Evolutionary conservation across 2,329 filamentous ascomycete genomes (phyloP).

Genomic region (Pseudocercospora crystallina): DNA sequence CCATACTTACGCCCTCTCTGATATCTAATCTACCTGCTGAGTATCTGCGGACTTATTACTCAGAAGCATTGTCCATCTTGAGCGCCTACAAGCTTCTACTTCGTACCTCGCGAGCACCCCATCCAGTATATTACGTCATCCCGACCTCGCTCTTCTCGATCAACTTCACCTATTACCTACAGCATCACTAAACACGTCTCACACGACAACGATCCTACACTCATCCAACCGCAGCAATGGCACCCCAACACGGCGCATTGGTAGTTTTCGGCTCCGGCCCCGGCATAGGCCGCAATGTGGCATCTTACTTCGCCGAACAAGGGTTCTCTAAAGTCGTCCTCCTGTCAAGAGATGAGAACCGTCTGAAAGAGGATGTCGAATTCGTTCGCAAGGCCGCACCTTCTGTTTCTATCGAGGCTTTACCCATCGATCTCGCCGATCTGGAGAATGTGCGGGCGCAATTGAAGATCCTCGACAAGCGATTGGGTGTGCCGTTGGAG

Average conservation of each 20-base stretch:
- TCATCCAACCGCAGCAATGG: constrained; percentile 2
- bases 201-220: too few relatives aligned
- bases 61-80: too few relatives aligned
- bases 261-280: constrained; percentile 34
- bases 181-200: too few relatives aligned
- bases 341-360: constrained; percentile 24
- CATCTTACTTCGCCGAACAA: constrained; percentile 27
- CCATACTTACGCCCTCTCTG: too few relatives aligned
- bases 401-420: constrained; percentile 37
- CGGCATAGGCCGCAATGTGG: constrained; percentile 31
- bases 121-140: too few relatives aligned
- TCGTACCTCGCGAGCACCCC: too few relatives aligned
- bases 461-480: constrained; percentile 42
- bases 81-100: too few relatives aligned
- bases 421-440: constrained; percentile 46
- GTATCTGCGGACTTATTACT: too few relatives aligned
- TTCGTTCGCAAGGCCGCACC: constrained; percentile 19
- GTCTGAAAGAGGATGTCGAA: constrained; percentile 26
- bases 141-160: too few relatives aligned
- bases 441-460: constrained; percentile 36
- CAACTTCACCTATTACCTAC: too few relatives aligned
- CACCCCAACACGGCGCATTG: constrained; percentile 23
- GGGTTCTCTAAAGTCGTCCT: constrained; percentile 30
- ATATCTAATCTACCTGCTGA: too few relatives aligned
- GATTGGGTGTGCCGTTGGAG: constrained; percentile 40